phyloP scores from a whole-genome alignment of 805 yeast species.

The Yamadazyma philogaea region DNA sequence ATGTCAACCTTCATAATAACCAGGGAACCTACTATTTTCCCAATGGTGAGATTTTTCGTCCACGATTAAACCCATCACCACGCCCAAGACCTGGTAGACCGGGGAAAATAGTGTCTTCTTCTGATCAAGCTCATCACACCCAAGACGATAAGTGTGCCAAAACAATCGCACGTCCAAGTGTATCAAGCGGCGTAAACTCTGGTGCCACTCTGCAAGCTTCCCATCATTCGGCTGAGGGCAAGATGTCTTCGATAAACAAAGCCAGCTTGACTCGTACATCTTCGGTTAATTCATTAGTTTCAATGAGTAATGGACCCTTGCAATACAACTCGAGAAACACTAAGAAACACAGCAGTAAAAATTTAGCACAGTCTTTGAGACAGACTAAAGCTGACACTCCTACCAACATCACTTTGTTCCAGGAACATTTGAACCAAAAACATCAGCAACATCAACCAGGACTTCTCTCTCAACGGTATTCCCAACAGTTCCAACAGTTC shows the following conservation, averaged over 20 bases:
- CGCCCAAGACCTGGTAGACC: constrained; percentile 43
- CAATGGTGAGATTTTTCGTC: constrained; percentile 53
- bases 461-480: constrained; percentile 11
- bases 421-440: constrained; percentile 15
- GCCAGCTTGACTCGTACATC: constrained; percentile 5
- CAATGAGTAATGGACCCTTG: constrained; percentile 6
- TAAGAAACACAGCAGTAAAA: constrained; percentile 7
- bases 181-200: not conserved
- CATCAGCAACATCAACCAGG: constrained; percentile 17
- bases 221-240: constrained; percentile 2
- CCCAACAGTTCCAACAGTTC: constrained; percentile 15
- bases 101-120: constrained; percentile 17
- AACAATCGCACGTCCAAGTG: not conserved
- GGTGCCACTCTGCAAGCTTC: constrained; percentile 3
- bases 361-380: constrained; percentile 14
- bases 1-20: constrained; percentile 9
- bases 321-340: constrained; percentile 11
- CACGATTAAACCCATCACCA: constrained; percentile 40
- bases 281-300: constrained; percentile 3
- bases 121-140: not conserved
- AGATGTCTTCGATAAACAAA: not conserved
- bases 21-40: constrained; percentile 43
- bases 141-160: not conserved
- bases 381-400: constrained; percentile 13
- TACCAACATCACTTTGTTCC: constrained; percentile 16